Evolutionary conservation across 345 rosid genomes (phyloP), one percentile per base, ranked within the genome.

Genomic region (Eucalyptus erythrocorys): DNA sequence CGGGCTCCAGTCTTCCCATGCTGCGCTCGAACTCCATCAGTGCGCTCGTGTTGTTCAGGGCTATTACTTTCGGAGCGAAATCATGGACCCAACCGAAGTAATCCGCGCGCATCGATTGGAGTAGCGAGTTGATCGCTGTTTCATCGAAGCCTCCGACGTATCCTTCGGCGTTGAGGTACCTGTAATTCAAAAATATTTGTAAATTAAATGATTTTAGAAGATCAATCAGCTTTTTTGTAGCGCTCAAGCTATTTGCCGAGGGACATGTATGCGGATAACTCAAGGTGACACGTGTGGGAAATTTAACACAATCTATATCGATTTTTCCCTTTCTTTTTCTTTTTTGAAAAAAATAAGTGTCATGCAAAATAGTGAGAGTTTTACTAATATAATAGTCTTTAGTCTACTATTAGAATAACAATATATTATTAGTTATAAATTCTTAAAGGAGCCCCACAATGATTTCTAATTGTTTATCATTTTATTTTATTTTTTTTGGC

Each of bases 141-240:
- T 48, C 66, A 9, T 87, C 34, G 66, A 91, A 88, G 26, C 92
- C 93, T 13, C 93, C 93, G 27, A 43, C 4, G 88, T 93, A 92
- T 22, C 90, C 91, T 42, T 51, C 5, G 6, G 68, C 90, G 61
- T 89, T 87, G 27, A 92, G 86, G 90, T 91, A 93, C 91, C 93
- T 93, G 61, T 48, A n/a, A 64, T 64, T 64, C 19, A 64, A 7
- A 64, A 14, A 59, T 13, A 27, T 59, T 1, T 59, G 66, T 59
- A 27, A 26, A 59, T 59, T 27, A 27, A 26, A 59, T 59, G 15
- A 59, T 12, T 1, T 27, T 27, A 27, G 0, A 59, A 59, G 66
- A 59, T 59, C 66, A 59, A 59, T 64, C 19, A n/a, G 71, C 37
- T n/a, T 64, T 59, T 64, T 30, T 64, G 37, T 64, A 61, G 71